These are phyloP conservation scores for Penicillium brevicompactum DNA, from an alignment of 2,329 filamentous ascomycete genomes.

Conservation along the genomic window DNA sequence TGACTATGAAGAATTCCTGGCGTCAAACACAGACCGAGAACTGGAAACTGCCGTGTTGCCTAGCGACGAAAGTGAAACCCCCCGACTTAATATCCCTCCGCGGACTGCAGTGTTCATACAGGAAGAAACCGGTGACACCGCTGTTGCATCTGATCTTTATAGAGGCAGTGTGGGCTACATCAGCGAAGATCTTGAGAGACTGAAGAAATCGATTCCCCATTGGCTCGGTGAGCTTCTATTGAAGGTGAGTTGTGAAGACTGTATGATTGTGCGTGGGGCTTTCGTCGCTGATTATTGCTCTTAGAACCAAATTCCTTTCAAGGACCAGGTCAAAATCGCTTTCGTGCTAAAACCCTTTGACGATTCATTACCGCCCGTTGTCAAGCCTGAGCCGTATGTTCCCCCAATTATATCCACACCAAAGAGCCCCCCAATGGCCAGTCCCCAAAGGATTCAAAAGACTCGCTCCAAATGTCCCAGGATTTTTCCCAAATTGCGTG, in stretches of 20 bases:
- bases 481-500: neutral
- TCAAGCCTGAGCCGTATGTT: slow-evolving; percentile 67
- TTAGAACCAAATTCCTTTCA: slow-evolving; percentile 75
- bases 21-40: slow-evolving; percentile 39
- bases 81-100: slow-evolving; percentile 45
- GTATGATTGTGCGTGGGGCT: neutral
- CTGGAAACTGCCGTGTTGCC: slow-evolving; percentile 45
- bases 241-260: slow-evolving; percentile 52
- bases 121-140: slow-evolving; percentile 64
- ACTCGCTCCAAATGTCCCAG: neutral
- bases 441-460: neutral
- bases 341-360: slow-evolving; percentile 85
- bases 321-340: slow-evolving; percentile 95
- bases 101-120: slow-evolving; percentile 65
- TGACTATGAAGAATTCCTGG: slow-evolving; percentile 48
- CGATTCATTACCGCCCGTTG: slow-evolving; percentile 72
- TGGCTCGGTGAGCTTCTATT: slow-evolving; percentile 91
- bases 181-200: slow-evolving; percentile 73
- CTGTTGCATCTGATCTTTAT: slow-evolving; percentile 79
- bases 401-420: neutral
- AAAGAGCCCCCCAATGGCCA: neutral
- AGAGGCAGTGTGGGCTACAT: slow-evolving; percentile 81
- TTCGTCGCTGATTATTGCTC: neutral
- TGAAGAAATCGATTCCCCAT: slow-evolving; percentile 84
- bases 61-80: slow-evolving; percentile 48